Conservation (phyloP, 495 filamentous ascomycete genomes). For the Penicillium crystallinum region DNA sequence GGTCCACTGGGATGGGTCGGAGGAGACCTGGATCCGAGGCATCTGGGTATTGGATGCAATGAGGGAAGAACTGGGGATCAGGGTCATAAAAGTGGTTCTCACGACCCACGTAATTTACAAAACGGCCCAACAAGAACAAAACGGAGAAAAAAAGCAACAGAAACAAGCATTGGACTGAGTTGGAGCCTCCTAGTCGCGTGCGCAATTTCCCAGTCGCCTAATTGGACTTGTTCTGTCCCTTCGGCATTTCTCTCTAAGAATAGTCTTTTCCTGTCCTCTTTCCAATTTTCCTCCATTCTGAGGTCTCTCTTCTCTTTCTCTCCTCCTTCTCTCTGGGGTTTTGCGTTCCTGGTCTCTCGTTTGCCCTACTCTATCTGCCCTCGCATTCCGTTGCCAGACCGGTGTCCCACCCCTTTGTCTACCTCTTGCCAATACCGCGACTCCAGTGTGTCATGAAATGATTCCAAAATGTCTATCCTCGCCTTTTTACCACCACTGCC, state of each 20-base stretch:
- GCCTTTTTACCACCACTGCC: constrained; percentile 22
- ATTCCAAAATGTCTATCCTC: constrained; percentile 19
- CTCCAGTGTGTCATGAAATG: constrained; percentile 15
- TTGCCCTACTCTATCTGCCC: neutral
- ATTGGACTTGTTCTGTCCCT: neutral
- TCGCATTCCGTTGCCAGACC: neutral
- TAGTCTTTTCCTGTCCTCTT: neutral
- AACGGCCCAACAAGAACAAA: too few species aligned
- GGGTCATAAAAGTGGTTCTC: neutral
- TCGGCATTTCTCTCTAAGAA: constrained; percentile 3
- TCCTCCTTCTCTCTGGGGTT: neutral
- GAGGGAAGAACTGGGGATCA: neutral
- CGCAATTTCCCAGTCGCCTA: constrained; percentile 2
- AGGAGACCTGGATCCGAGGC: neutral
- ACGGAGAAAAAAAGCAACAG: neutral
- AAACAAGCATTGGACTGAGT: constrained; percentile 1
- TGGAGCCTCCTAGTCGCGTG: constrained; percentile 5
- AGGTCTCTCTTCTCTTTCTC: neutral
- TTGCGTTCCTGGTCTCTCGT: neutral
- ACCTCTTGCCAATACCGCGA: neutral
- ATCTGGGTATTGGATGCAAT: neutral
- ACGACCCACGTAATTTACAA: neutral
- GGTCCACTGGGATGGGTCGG: neutral
- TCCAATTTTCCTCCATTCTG: neutral
- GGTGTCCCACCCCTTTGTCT: neutral